Conservation (phyloP, 257 asterid genomes). For the Solanum infundibuliforme region DNA sequence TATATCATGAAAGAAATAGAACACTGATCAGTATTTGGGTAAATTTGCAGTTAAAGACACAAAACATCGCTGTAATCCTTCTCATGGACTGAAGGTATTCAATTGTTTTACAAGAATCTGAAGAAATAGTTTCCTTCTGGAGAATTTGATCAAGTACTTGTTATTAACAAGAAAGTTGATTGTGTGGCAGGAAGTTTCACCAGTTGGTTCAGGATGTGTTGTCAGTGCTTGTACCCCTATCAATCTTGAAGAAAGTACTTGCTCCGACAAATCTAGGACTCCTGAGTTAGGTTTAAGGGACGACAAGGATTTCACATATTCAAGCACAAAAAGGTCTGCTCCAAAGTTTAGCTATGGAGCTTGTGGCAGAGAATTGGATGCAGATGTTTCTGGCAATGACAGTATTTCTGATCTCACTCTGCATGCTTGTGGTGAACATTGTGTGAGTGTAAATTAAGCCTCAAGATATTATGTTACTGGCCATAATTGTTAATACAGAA, state of each 20-base stretch:
- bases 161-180: background rate
- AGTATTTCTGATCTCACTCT: slow-evolving; percentile 11
- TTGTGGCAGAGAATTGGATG: slow-evolving; percentile 20
- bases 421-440: slow-evolving; percentile 31
- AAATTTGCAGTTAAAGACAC: slow-evolving; percentile 39
- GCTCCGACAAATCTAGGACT: slow-evolving; percentile 38
- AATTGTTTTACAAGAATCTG: slow-evolving; percentile 6
- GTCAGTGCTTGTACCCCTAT: slow-evolving; percentile 24
- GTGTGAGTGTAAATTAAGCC: slow-evolving; percentile 37
- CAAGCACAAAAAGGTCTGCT: slow-evolving; percentile 28
- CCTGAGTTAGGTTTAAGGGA: slow-evolving; percentile 25
- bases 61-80: slow-evolving; percentile 19
- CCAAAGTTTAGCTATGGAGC: slow-evolving; percentile 19
- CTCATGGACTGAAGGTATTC: slow-evolving; percentile 41
- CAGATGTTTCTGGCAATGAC: slow-evolving; percentile 23
- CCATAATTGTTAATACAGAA: background rate
- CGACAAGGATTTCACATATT: slow-evolving; percentile 15
- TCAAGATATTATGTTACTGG: background rate
- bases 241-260: slow-evolving; percentile 36
- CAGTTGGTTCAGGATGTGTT: slow-evolving; percentile 46
- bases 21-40: slow-evolving; percentile 15
- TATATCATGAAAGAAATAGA: slow-evolving; percentile 5
- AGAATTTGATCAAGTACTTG: slow-evolving; percentile 1
- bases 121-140: background rate
- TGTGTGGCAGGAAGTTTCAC: slow-evolving; percentile 47